These are phyloP conservation scores for Wickerhamiella musiphila DNA, from an alignment of 805 yeast genomes.

Conservation along the genomic window DNA sequence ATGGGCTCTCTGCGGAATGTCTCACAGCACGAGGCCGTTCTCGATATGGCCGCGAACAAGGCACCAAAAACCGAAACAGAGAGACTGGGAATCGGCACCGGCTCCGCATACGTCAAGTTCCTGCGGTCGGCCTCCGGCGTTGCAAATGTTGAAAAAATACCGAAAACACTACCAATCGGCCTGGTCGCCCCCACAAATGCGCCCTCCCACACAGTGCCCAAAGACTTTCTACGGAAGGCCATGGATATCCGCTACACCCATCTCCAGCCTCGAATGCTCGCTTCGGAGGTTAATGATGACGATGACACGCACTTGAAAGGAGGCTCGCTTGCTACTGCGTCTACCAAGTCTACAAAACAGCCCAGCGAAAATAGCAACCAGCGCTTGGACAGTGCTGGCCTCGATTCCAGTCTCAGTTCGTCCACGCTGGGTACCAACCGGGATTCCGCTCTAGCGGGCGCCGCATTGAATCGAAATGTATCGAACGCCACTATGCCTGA, in stretches of 20 bases:
- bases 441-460: not conserved
- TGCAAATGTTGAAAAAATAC: constrained; percentile 14
- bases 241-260: constrained; percentile 25
- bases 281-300: constrained; percentile 57
- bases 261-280: constrained; percentile 43
- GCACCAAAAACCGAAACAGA: too few relatives aligned
- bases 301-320: too few relatives aligned
- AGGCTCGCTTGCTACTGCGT: not conserved
- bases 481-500: constrained; percentile 20
- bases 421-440: not conserved
- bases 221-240: constrained; percentile 19
- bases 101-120: constrained; percentile 19
- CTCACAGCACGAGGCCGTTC: too few relatives aligned
- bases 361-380: too few relatives aligned
- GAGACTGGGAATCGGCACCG: constrained; percentile 17
- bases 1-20: too few relatives aligned
- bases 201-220: constrained; percentile 13
- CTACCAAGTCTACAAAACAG: too few relatives aligned
- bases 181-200: constrained; percentile 6
- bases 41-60: too few relatives aligned
- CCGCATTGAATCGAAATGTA: constrained; percentile 8
- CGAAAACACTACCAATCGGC: constrained; percentile 15
- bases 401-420: not conserved
- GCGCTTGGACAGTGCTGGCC: not conserved
- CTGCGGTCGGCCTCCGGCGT: constrained; percentile 18